These are phyloP conservation scores for Leucogyrophana mollusca DNA, from an alignment of 768 basidiomycete genomes.

Conservation along the genomic window DNA sequence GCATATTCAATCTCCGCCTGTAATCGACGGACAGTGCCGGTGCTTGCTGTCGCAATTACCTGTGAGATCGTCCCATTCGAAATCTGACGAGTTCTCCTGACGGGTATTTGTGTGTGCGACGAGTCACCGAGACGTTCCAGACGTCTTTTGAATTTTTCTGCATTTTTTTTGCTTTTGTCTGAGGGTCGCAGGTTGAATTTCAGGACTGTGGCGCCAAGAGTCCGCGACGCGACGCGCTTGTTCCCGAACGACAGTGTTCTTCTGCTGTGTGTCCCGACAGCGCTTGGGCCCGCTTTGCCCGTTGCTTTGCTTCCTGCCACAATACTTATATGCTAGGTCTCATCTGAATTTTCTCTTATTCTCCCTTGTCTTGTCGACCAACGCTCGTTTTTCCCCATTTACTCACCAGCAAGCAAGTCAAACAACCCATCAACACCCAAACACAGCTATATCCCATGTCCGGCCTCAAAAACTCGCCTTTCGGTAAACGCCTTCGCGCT, in stretches of 20 bases:
- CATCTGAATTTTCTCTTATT: neutral
- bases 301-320: neutral
- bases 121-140: no score
- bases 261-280: neutral
- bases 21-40: conserved; percentile 1
- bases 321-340: conserved; percentile 1
- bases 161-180: no score
- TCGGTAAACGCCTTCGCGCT: conserved; percentile 79
- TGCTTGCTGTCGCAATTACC: no score
- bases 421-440: neutral
- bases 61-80: no score
- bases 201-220: no score
- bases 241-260: neutral
- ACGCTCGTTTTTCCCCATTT: neutral
- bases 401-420: neutral
- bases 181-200: no score
- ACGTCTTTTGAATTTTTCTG: no score
- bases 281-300: neutral
- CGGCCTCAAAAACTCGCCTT: conserved; percentile 80
- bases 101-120: no score
- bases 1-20: conserved; percentile 27
- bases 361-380: neutral
- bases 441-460: conserved; percentile 45
- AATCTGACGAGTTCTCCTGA: no score
- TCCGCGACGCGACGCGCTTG: neutral